Evolutionary conservation across 495 filamentous ascomycete genomes (phyloP).

Genomic region (Aspergillus funiculosus): DNA sequence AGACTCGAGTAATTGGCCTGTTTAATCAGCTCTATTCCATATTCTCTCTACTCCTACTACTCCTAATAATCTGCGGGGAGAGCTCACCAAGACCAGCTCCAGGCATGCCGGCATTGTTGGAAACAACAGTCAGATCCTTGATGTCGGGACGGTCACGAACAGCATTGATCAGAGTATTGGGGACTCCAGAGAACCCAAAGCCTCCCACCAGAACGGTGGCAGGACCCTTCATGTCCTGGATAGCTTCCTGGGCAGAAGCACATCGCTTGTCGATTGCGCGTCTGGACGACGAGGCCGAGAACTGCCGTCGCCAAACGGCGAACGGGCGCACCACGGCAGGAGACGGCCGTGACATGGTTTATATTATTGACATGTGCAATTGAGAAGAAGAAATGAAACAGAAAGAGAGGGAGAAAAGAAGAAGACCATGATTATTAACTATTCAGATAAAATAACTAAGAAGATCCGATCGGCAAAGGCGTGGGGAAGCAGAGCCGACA

Average conservation of each 20-base stretch:
- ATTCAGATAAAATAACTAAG: too few species aligned
- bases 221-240: conserved; percentile 67
- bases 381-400: conserved; percentile 1
- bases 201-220: conserved; percentile 71
- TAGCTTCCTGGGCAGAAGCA: conserved; percentile 61
- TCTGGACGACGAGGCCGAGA: conserved; percentile 57
- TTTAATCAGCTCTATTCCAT: too few species aligned
- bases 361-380: conserved; percentile 3
- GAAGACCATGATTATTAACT: conserved; percentile 6
- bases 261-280: conserved; percentile 73
- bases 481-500: conserved; percentile 18
- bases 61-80: too few species aligned
- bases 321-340: conserved; percentile 30
- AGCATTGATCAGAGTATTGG: conserved; percentile 75
- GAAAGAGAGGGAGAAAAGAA: neutral
- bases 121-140: conserved; percentile 72
- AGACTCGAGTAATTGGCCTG: conserved; percentile 59
- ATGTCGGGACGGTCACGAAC: conserved; percentile 66
- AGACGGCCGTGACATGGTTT: conserved; percentile 30
- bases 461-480: conserved; percentile 15
- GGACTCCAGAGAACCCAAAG: conserved; percentile 81
- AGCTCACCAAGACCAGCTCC: conserved; percentile 59
- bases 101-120: conserved; percentile 85
- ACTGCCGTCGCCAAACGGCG: conserved; percentile 46
- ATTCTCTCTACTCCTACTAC: too few species aligned